Percentiles rank a stretch among this genome's conserved stretches.
Conservation (phyloP, 2,329 filamentous ascomycete genomes). For the Davidsoniella neocaledoniae region DNA sequence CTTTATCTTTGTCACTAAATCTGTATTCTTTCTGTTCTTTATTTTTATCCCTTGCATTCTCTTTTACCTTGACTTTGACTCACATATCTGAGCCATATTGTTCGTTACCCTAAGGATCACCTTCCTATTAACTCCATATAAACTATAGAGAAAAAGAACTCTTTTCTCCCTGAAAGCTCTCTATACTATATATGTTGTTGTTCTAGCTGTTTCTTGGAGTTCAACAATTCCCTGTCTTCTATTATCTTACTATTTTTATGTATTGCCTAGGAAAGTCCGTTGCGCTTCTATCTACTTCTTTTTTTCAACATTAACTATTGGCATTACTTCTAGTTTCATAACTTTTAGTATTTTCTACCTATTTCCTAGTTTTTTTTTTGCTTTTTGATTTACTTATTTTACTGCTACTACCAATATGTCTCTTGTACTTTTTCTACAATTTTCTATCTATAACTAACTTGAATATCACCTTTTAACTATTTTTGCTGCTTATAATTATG, state of each 20-base stretch:
- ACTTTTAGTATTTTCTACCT: slow-evolving; percentile 4
- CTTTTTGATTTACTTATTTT: slow-evolving; percentile 1
- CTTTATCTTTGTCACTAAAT: too few relatives aligned
- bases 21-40: slow-evolving; percentile 6
- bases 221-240: too few relatives aligned
- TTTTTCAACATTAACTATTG: slow-evolving; percentile 10
- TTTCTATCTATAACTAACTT: not conserved
- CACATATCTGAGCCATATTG: too few relatives aligned
- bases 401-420: not conserved
- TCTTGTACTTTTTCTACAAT: slow-evolving; percentile 1
- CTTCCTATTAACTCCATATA: too few relatives aligned
- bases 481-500: not conserved
- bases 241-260: not conserved
- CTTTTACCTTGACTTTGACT: not conserved
- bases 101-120: too few relatives aligned
- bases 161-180: too few relatives aligned
- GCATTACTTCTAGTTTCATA: too few relatives aligned
- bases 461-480: not conserved
- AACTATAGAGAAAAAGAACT: too few relatives aligned
- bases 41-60: slow-evolving; percentile 13
- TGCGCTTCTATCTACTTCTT: not conserved
- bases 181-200: too few relatives aligned
- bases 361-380: not conserved
- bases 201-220: too few relatives aligned
- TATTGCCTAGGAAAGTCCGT: not conserved